phyloP scores from a whole-genome alignment of 2,329 filamentous ascomycete genomes.

The Colletotrichum sp. region DNA sequence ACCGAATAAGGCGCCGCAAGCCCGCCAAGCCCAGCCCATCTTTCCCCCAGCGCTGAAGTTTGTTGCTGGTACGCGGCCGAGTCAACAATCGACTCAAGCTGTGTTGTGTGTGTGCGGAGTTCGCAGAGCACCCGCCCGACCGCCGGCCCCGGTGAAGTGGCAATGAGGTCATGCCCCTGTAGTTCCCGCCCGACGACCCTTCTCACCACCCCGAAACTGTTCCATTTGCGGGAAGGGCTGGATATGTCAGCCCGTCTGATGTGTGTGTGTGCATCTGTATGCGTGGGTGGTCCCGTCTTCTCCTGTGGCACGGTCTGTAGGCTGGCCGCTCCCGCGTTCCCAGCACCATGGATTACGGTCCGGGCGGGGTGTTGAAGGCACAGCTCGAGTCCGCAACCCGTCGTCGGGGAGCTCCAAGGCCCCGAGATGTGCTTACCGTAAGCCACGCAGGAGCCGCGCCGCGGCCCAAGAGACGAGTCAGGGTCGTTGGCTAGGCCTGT shows the following conservation, averaged over 20 bases:
- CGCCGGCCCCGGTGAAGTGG: slow-evolving; percentile 1
- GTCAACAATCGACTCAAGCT: background rate
- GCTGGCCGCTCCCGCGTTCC: background rate
- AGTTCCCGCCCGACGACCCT: background rate
- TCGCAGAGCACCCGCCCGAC: slow-evolving; percentile 7
- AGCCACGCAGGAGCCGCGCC: background rate
- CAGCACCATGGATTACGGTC: background rate
- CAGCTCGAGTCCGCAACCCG: background rate
- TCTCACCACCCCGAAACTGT: background rate
- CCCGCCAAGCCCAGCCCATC: background rate
- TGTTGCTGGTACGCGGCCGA: background rate
- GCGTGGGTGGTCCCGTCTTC: background rate
- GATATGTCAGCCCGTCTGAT: background rate
- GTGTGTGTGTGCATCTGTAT: background rate
- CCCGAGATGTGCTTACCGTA: background rate
- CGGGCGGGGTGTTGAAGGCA: background rate
- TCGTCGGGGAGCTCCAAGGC: background rate
- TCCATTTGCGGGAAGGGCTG: background rate
- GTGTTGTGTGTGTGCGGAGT: background rate
- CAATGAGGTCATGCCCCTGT: slow-evolving; percentile 11
- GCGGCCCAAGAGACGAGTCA: background rate
- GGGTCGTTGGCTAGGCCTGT: background rate
- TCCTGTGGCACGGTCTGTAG: background rate
- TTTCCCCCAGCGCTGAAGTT: background rate
- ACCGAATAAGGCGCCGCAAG: background rate